Base-by-base conservation (phyloP, 352 stramenopile genomes). In the Chrysophaeum taylorii region DNA sequence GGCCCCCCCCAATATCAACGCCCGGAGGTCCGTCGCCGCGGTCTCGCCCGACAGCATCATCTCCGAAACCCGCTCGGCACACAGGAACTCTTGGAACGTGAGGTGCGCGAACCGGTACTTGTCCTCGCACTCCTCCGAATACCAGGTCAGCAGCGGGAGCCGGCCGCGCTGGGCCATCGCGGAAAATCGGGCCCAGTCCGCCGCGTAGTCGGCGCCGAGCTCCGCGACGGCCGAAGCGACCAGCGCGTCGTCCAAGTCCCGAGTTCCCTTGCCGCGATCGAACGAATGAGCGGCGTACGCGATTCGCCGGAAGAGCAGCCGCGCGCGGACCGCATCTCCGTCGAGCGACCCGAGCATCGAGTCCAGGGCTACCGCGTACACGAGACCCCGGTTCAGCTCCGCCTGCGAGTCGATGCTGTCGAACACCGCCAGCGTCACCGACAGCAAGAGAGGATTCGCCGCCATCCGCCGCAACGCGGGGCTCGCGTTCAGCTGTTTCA, bases 51-150 rank as follows among this genome's bases (percentile, higher is more conserved):
- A 18, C 7, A 9, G 18, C 18, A 16, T 25, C 23, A 31, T 54
- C 2, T 15, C 31, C 5, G n/a, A 9, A 36, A 1, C 2, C 5
- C 45, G 57, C 57, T 66, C 57, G 12, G 57, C 57, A 5, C 14
- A 27, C 18, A 66, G 35, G 57, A 66, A 66, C 36, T 66, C 57
- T 23, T 66, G 57, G 35, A 66, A 66, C 12, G 57, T 66, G 12
- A 66, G 36, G 27, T 66, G 57, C 2, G 57, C 57, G 57, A 66
- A 66, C 4, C 57, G 31, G 36, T 66, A 66, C 57, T 45, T 66
- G 57, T 66, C 57, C 21, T 2, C n/a, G 36, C 57, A 31, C 1
- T n/a, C 16, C 57, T 66, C 57, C 33, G 2, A 33, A 25, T 45
- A 66, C 57, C 57, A 66, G 33, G 57, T 23, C 12, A 66, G 31